Conservation (phyloP, 139 green algal genomes). For the Closterium sp. region DNA sequence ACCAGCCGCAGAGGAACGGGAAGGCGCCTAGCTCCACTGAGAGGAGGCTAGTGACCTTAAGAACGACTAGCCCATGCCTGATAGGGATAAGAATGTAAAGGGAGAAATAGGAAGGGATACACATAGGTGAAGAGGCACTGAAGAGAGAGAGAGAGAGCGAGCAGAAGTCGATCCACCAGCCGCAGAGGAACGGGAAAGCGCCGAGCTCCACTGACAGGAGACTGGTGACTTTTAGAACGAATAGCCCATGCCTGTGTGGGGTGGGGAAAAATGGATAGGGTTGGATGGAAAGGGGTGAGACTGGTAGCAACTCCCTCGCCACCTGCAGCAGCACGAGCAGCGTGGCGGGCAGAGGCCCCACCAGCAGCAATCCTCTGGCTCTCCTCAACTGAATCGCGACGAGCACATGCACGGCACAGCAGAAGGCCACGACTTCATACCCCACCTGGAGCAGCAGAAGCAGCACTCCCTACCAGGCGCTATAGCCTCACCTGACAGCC, state of each 20-base stretch:
- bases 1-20: slow-evolving; percentile 55
- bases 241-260: too few species aligned
- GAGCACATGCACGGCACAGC: neutral
- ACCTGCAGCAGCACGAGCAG: neutral
- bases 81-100: neutral
- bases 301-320: too few species aligned
- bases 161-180: slow-evolving; percentile 55
- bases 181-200: slow-evolving; percentile 53
- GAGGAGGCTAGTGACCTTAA: slow-evolving; percentile 51
- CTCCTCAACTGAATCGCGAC: neutral
- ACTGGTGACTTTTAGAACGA: slow-evolving; percentile 39
- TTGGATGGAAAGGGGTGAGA: too few species aligned
- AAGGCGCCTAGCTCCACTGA: slow-evolving; percentile 54
- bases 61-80: neutral
- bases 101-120: neutral
- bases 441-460: too few species aligned
- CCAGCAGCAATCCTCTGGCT: neutral
- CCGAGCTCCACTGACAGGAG: slow-evolving; percentile 53
- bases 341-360: neutral
- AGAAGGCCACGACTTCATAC: neutral
- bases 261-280: too few species aligned
- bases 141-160: slow-evolving; percentile 27
- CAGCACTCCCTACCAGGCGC: too few species aligned
- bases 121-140: slow-evolving; percentile 13
- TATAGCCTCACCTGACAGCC: too few species aligned